These are phyloP conservation scores for Sporothrix inflata DNA, from an alignment of 2,329 filamentous ascomycete genomes.

Conservation along the genomic window DNA sequence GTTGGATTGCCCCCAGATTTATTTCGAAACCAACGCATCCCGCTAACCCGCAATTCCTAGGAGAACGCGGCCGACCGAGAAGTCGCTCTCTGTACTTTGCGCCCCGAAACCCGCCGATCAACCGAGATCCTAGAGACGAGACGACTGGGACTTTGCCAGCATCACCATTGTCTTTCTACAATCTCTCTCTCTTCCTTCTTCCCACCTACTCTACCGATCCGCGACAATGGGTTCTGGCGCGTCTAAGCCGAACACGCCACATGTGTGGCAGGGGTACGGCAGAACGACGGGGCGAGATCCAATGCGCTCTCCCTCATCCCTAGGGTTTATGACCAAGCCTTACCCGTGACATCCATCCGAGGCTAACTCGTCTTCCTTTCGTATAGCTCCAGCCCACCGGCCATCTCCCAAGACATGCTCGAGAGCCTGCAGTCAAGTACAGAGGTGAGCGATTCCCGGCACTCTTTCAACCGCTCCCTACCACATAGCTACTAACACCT, in stretches of 20 bases:
- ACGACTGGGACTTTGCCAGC: background rate
- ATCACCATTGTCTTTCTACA: background rate
- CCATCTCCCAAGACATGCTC: constrained; percentile 78
- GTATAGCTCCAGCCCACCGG: constrained; percentile 48
- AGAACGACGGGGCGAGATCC: background rate
- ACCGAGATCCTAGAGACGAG: background rate
- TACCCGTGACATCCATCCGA: background rate
- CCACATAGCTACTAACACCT: background rate
- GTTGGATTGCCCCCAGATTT: background rate
- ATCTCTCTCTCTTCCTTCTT: background rate
- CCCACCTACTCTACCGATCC: constrained; percentile 18
- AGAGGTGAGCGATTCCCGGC: constrained; percentile 64
- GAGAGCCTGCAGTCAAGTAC: constrained; percentile 81
- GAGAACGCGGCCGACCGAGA: background rate
- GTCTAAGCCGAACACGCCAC: constrained; percentile 56
- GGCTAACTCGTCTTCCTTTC: constrained; percentile 36
- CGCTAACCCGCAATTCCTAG: constrained; percentile 1
- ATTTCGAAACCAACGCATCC: background rate
- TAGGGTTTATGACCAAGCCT: background rate
- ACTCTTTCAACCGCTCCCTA: background rate
- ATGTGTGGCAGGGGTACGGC: constrained; percentile 59
- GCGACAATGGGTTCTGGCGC: constrained; percentile 59
- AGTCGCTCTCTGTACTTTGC: background rate
- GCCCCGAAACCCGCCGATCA: background rate
- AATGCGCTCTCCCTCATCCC: background rate